Evolutionary conservation across 306 rosid genomes (phyloP), one percentile per base, ranked within the genome.

Genomic region (Vachellia collinsii): DNA sequence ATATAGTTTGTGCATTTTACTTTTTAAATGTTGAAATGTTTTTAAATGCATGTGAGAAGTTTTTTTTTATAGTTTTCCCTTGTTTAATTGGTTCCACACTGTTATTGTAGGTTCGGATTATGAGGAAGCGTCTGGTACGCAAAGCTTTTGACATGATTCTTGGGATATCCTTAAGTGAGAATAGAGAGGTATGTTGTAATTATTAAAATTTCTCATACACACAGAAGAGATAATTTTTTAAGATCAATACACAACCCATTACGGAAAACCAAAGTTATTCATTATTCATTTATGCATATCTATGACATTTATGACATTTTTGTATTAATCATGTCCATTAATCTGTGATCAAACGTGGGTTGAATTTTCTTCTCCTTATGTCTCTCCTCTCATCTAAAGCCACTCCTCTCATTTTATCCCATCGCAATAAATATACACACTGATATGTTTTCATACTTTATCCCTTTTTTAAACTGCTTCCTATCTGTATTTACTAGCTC

Each of bases 101-200:
- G 51, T 83, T 58, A 73, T 80, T 88, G 82, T 86, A 96, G 99
- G 99, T 96, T 70, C 92, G 98, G 67, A 93, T 89, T 54, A 96
- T 96, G 99, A 89, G 91, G 92, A 93, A 93, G 81, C 97, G 98
- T 3, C 80, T 96, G 80, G 99, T 96, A 39, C 88, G 98, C 53
- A 96, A 93, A 87, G 94, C 99, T 78, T 96, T 96, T 79, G 99
- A 93, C 83, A 90, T 96, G 99, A 92, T 96, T 79, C 84, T 96
- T 51, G 99, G 99, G 75, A 90, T 96, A 87, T 96, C 99, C 80
- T 23, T 93, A 92, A 96, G 98, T 74, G 98, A 96, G 72, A 86
- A 92, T 67, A 93, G 76, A 88, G 97, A 87, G 77, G 99, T 93
- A 89, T 76, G 88, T 44, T 76, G 38, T 76, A 67, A 70, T 82